phyloP scores from a whole-genome alignment of 441 rosid genomes.

The Euphorbia celastroides region DNA sequence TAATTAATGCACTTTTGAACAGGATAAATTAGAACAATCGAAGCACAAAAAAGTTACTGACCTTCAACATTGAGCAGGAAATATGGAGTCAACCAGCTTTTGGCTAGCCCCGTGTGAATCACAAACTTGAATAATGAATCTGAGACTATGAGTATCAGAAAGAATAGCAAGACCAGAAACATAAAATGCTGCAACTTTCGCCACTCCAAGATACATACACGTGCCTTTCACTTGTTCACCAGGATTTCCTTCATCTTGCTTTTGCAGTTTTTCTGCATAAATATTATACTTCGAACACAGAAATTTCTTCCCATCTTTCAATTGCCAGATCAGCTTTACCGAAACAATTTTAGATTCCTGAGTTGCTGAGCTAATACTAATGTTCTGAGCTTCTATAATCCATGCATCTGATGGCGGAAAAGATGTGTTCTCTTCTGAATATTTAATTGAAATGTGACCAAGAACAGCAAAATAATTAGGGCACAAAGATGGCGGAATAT shows the following conservation, averaged over 20 bases:
- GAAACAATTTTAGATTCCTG: too few relatives aligned
- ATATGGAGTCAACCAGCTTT: slow-evolving; percentile 44
- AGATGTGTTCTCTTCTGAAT: slow-evolving; percentile 19
- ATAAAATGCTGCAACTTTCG: slow-evolving; percentile 50
- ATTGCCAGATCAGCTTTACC: too few relatives aligned
- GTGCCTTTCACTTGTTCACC: slow-evolving; percentile 16
- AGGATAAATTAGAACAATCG: too few relatives aligned
- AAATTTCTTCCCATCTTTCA: slow-evolving; percentile 12
- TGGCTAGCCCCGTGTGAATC: slow-evolving; percentile 33
- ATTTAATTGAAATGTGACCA: slow-evolving; percentile 53
- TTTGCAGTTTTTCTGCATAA: slow-evolving; percentile 38
- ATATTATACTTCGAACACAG: slow-evolving; percentile 45
- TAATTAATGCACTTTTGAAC: too few relatives aligned
- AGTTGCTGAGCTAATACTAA: slow-evolving; percentile 19
- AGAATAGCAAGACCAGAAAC: slow-evolving; percentile 46
- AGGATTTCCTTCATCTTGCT: slow-evolving; percentile 19
- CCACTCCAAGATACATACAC: slow-evolving; percentile 45
- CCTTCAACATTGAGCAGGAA: slow-evolving; percentile 35
- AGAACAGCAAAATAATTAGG: slow-evolving; percentile 49
- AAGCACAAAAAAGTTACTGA: neutral
- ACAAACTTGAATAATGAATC: slow-evolving; percentile 54
- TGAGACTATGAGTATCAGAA: slow-evolving; percentile 33
- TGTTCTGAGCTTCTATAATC: slow-evolving; percentile 38
- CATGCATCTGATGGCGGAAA: slow-evolving; percentile 45
- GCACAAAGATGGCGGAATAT: neutral